Evolutionary conservation across 352 stramenopile genomes (phyloP).

Genomic region (Phytophthora agathidicida): DNA sequence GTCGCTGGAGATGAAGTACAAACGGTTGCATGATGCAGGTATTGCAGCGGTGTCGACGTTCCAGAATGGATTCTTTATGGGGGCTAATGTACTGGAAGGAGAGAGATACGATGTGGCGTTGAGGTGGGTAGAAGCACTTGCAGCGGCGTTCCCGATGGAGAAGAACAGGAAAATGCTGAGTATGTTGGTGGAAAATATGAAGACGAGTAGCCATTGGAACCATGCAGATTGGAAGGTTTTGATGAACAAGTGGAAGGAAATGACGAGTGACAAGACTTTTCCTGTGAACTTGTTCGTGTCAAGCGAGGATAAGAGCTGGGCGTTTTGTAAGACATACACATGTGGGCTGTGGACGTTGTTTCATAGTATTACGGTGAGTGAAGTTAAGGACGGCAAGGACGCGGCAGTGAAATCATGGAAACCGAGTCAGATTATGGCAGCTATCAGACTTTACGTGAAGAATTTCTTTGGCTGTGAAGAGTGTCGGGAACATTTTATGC

Average conservation of each 20-base stretch:
- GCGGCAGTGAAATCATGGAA: conserved; percentile 43
- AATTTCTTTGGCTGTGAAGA: conserved; percentile 88
- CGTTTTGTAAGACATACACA: conserved; percentile 77
- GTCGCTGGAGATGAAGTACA: conserved; percentile 69
- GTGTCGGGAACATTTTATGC: conserved; percentile 76
- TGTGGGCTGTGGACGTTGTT: conserved; percentile 87
- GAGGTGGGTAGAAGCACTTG: conserved; percentile 68
- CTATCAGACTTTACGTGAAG: conserved; percentile 75
- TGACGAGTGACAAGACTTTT: conserved; percentile 53
- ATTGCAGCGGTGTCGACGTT: conserved; percentile 71
- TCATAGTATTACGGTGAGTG: conserved; percentile 68
- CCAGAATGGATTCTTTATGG: conserved; percentile 79
- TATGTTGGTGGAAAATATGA: conserved; percentile 43
- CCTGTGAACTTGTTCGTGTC: conserved; percentile 65
- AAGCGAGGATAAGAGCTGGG: conserved; percentile 54
- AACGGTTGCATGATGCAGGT: conserved; percentile 68
- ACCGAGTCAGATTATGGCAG: conserved; percentile 57
- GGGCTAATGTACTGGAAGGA: conserved; percentile 59
- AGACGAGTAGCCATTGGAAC: conserved; percentile 53
- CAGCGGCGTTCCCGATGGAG: conserved; percentile 66
- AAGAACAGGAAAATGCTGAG: conserved; percentile 62
- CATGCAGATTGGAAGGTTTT: conserved; percentile 62
- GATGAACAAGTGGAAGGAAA: conserved; percentile 68
- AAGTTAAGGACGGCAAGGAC: conserved; percentile 25
- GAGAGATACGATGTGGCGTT: conserved; percentile 68